Evolutionary conservation across 2,329 filamentous ascomycete genomes (phyloP).

Genomic region (Talaromyces atroroseus): DNA sequence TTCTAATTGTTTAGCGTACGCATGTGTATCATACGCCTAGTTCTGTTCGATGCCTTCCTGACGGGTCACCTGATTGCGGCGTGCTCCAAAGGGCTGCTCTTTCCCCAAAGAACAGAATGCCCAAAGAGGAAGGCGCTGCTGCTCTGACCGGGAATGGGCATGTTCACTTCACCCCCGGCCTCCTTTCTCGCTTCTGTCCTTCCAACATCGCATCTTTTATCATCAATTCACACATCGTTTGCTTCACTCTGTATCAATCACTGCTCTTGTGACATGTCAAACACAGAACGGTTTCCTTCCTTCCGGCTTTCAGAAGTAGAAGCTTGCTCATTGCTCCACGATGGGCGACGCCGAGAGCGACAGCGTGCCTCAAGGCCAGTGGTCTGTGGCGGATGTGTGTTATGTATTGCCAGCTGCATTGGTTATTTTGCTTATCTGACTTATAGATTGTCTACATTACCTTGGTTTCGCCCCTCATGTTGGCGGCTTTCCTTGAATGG

Average conservation of each 20-base stretch:
- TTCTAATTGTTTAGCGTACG: too few species aligned
- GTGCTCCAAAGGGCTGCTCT: background rate
- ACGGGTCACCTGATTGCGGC: background rate
- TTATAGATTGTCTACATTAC: conserved; percentile 75
- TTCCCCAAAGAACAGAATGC: background rate
- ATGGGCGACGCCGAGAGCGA: background rate
- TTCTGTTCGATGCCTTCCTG: too few species aligned
- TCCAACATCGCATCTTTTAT: background rate
- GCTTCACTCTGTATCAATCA: background rate
- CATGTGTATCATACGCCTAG: too few species aligned
- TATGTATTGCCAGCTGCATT: background rate
- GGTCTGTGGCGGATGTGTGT: conserved; percentile 36
- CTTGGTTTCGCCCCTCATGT: conserved; percentile 74
- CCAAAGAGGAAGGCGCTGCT: background rate
- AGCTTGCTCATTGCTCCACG: background rate
- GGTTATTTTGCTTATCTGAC: background rate
- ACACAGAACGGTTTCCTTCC: background rate
- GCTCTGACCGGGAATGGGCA: background rate
- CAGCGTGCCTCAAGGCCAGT: conserved; percentile 20
- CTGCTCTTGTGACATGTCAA: background rate
- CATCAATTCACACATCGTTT: background rate
- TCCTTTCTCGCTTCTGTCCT: background rate
- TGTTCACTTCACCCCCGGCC: background rate
- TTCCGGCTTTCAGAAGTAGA: background rate
- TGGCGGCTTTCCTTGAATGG: conserved; percentile 86